Evolutionary conservation across 2,329 filamentous ascomycete species (phyloP).

Genomic region (Aureobasidium lini): DNA sequence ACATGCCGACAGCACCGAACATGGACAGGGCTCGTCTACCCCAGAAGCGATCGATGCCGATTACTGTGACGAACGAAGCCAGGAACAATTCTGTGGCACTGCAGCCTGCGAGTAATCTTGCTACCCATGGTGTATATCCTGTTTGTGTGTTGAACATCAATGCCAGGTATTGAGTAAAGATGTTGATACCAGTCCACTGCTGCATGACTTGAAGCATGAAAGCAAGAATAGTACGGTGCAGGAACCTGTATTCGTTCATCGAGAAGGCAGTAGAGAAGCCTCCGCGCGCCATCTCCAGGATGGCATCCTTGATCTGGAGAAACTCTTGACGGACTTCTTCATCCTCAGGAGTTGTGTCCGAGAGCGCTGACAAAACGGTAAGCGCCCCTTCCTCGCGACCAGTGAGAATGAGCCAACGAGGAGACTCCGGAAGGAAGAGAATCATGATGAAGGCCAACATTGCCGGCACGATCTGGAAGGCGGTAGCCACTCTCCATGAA

Average conservation of each 20-base stretch:
- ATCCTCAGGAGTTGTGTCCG: constrained; percentile 31
- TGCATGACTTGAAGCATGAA: constrained; percentile 41
- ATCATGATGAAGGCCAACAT: constrained; percentile 20
- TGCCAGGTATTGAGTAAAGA: constrained; percentile 37
- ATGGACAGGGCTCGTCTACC: constrained; percentile 27
- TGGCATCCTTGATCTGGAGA: constrained; percentile 30
- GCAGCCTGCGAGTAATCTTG: constrained; percentile 27
- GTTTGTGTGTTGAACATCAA: constrained; percentile 35
- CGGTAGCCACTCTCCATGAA: constrained; percentile 26
- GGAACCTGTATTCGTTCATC: constrained; percentile 35
- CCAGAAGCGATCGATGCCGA: constrained; percentile 31
- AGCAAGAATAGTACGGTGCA: constrained; percentile 36
- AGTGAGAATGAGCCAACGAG: constrained; percentile 29
- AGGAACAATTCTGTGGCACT: constrained; percentile 42
- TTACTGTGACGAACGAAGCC: constrained; percentile 43
- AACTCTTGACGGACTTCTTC: constrained; percentile 21
- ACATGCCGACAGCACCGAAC: constrained; percentile 39
- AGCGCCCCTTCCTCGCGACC: constrained; percentile 29
- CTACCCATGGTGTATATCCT: constrained; percentile 21
- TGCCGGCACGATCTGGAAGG: constrained; percentile 25
- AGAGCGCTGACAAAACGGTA: constrained; percentile 26
- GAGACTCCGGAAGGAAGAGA: constrained; percentile 25
- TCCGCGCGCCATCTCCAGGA: constrained; percentile 28
- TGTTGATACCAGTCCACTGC: constrained; percentile 32
- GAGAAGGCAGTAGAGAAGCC: constrained; percentile 25